A percentile compares a stretch with the other conserved stretches of the same genome.
phyloP scores from a whole-genome alignment of 352 stramenopile species.

The Globisporangium irregulare region DNA sequence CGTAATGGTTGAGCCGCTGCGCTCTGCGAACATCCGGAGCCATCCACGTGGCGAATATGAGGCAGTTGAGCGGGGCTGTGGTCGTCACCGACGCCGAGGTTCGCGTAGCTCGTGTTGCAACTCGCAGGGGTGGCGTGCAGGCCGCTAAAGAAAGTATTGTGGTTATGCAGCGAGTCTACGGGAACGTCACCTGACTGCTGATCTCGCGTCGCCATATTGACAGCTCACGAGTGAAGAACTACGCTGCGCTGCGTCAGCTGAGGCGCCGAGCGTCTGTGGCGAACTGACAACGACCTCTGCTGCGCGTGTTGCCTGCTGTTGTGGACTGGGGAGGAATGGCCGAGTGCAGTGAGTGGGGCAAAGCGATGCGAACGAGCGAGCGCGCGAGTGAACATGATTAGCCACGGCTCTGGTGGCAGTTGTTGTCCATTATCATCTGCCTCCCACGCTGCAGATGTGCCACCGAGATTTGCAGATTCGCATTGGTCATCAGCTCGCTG shows the following conservation, averaged over 20 bases:
- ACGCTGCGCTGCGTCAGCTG: neutral
- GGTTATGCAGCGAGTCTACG: neutral
- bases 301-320: neutral
- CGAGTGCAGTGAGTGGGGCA: neutral
- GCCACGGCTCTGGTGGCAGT: neutral
- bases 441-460: neutral
- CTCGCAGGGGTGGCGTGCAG: constrained; percentile 14
- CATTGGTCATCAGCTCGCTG: too few species aligned
- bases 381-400: neutral
- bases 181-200: neutral
- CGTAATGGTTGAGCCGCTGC: neutral
- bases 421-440: neutral
- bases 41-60: neutral
- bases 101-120: constrained; percentile 8
- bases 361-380: neutral
- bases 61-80: neutral
- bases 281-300: neutral
- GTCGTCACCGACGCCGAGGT: neutral
- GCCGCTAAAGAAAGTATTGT: neutral
- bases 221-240: neutral
- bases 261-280: neutral
- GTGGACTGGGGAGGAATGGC: too few species aligned
- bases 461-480: constrained; percentile 6
- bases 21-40: neutral
- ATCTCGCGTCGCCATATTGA: neutral